Evolutionary conservation across 2,329 filamentous ascomycete genomes (phyloP).

Genomic region (Cordyceps militaris): DNA sequence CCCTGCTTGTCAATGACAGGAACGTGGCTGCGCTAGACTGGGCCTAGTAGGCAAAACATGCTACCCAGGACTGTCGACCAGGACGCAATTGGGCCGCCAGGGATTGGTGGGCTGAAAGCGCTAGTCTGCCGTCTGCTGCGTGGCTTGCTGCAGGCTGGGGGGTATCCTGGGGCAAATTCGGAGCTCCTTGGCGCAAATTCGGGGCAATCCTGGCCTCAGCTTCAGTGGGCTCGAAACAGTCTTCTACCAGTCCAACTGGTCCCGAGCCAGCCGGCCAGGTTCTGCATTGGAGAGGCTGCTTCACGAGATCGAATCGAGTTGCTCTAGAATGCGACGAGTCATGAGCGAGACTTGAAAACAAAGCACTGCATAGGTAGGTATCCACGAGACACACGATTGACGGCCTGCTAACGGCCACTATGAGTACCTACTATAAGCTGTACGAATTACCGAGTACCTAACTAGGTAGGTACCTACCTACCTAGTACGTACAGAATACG

Average conservation of each 20-base stretch:
- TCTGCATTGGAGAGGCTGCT: not conserved
- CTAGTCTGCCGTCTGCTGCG: not conserved
- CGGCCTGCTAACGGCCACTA: not conserved
- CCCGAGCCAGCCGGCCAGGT: not conserved
- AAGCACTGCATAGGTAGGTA: too few species aligned
- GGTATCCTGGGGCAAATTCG: constrained; percentile 1
- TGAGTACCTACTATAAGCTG: not conserved
- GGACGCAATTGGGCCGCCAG: not conserved
- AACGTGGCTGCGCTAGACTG: constrained; percentile 7
- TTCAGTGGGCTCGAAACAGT: constrained; percentile 1
- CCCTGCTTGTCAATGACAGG: constrained; percentile 1
- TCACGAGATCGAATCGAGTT: too few species aligned
- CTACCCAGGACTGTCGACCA: not conserved
- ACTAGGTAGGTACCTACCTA: too few species aligned
- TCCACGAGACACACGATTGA: not conserved
- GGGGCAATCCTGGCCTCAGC: constrained; percentile 8
- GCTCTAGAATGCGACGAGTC: not conserved
- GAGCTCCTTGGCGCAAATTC: not conserved
- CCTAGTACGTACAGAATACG: not conserved
- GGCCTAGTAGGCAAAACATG: not conserved
- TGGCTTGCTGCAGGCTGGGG: constrained; percentile 9
- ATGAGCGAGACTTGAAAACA: not conserved
- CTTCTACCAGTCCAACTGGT: not conserved
- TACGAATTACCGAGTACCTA: too few species aligned
- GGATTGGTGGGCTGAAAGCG: constrained; percentile 1